Percentiles rank a stretch among this genome's conserved stretches.
These are phyloP conservation scores for Melampsora larici-populina DNA, from an alignment of 1,284 basidiomycete species.

Conservation along the genomic window DNA sequence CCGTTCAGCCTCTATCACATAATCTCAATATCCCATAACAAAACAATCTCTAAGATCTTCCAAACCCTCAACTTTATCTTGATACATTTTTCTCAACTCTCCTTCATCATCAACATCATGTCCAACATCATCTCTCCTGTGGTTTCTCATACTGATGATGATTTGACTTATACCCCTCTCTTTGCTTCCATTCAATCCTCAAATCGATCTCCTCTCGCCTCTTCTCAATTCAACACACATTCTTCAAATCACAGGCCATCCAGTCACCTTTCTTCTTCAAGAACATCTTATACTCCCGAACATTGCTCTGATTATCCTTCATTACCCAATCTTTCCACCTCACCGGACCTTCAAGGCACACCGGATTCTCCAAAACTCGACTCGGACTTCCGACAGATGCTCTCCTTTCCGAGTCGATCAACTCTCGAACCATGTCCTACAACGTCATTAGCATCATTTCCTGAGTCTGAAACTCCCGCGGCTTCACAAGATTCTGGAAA, in stretches of 20 bases:
- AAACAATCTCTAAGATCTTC: too few species aligned
- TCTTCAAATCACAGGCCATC: background rate
- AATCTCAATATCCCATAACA: too few species aligned
- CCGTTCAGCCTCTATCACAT: too few species aligned
- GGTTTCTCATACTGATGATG: background rate
- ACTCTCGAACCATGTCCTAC: background rate
- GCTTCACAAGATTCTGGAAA: background rate
- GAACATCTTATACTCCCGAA: background rate
- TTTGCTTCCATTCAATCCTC: background rate
- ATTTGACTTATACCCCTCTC: background rate
- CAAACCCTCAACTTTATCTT: background rate
- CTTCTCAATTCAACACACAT: background rate
- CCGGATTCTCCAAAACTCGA: background rate
- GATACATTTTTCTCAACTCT: background rate
- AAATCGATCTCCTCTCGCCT: background rate
- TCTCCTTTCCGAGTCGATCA: background rate
- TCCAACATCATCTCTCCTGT: background rate
- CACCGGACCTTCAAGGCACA: background rate
- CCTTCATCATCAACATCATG: background rate
- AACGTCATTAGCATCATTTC: background rate
- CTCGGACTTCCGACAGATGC: background rate
- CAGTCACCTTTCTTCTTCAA: background rate
- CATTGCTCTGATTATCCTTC: background rate
- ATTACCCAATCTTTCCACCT: background rate
- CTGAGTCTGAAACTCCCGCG: background rate